Percentiles rank a stretch among this genome's conserved stretches.
Evolutionary conservation across 2,329 filamentous ascomycete genomes (phyloP).

Genomic region (Penicillium sp.): DNA sequence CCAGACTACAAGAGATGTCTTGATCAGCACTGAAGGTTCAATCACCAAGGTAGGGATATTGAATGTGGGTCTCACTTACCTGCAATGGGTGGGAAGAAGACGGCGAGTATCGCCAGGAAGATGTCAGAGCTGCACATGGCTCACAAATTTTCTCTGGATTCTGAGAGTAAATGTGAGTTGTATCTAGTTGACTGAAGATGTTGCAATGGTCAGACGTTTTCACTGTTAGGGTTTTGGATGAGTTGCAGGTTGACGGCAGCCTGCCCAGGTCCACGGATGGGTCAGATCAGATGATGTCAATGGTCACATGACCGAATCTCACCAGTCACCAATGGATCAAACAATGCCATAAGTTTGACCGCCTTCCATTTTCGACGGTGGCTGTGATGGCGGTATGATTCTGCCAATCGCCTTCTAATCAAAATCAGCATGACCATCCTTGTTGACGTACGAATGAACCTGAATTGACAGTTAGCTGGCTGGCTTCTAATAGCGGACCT

Average conservation of each 20-base stretch:
- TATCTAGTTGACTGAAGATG: neutral
- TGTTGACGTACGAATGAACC: too few species aligned
- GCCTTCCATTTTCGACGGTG: too few species aligned
- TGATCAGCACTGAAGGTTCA: slow-evolving; percentile 30
- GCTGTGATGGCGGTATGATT: too few species aligned
- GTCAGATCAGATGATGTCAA: slow-evolving; percentile 18
- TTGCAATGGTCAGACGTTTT: neutral
- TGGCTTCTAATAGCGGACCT: too few species aligned
- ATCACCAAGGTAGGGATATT: neutral
- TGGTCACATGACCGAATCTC: slow-evolving; percentile 8
- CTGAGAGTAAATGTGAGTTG: slow-evolving; percentile 5
- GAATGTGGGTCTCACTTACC: slow-evolving; percentile 42
- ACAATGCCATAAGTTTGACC: too few species aligned
- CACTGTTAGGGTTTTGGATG: neutral
- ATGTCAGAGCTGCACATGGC: slow-evolving; percentile 61
- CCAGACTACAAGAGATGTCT: slow-evolving; percentile 65
- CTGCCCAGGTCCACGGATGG: neutral
- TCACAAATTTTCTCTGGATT: slow-evolving; percentile 7
- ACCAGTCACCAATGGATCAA: neutral
- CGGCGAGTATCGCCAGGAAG: slow-evolving; percentile 59
- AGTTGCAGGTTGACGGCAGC: slow-evolving; percentile 11
- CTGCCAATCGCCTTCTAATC: too few species aligned
- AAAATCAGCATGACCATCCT: too few species aligned
- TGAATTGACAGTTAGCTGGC: too few species aligned
- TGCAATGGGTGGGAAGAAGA: slow-evolving; percentile 61